Conservation (phyloP, 176 grass and related monocot species). For the Carex parvula region DNA sequence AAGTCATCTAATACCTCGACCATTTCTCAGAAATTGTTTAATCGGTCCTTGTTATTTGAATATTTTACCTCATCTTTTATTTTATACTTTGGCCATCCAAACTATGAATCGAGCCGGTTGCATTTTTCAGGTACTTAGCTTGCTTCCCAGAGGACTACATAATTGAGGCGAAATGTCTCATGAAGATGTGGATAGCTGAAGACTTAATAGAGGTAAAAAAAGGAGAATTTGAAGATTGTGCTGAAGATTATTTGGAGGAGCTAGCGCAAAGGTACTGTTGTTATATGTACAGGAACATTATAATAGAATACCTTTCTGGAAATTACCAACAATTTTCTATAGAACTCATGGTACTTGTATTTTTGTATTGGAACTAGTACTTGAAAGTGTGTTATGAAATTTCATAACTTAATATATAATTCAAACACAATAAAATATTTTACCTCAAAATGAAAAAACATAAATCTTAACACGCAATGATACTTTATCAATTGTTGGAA, state of each 20-base stretch:
- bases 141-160: neutral
- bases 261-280: neutral
- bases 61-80: neutral
- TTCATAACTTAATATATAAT: too few species aligned
- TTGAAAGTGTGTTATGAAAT: too few species aligned
- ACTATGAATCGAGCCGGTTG: neutral
- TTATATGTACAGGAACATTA: neutral
- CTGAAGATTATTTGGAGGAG: neutral
- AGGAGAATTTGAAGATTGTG: neutral
- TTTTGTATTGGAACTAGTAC: too few species aligned
- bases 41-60: neutral
- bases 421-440: too few species aligned
- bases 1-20: neutral
- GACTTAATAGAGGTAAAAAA: neutral
- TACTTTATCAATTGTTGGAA: too few species aligned
- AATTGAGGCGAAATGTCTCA: neutral
- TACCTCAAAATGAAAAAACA: too few species aligned
- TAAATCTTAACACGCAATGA: too few species aligned
- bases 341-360: too few species aligned
- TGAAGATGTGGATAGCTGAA: constrained; percentile 1
- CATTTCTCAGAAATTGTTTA: neutral
- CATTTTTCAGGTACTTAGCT: neutral
- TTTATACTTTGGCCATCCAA: neutral
- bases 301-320: too few species aligned
- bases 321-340: too few species aligned